These are phyloP conservation scores for Eucalyptus cloeziana DNA, from an alignment of 345 rosid genomes.

Conservation along the genomic window DNA sequence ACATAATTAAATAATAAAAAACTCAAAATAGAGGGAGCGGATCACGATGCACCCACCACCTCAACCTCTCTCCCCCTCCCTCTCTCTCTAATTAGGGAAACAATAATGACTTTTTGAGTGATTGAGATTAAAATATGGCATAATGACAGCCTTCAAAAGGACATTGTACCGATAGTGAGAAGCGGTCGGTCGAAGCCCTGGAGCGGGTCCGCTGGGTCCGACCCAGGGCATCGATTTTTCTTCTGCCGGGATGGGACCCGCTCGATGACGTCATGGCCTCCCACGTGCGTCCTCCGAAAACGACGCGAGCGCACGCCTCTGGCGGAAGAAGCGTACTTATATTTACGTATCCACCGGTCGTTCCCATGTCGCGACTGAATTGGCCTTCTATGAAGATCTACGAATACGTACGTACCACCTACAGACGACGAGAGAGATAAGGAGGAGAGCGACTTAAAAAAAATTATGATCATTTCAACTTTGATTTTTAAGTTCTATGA, in stretches of 20 bases:
- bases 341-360: rapidly evolving
- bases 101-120: neutral
- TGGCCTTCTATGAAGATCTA: neutral
- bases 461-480: neutral
- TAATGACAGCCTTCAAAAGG: neutral
- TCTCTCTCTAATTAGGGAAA: neutral
- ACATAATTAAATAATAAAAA: neutral
- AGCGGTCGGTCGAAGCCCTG: neutral
- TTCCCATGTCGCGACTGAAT: neutral
- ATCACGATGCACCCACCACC: neutral
- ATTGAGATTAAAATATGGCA: neutral
- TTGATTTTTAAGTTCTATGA: neutral
- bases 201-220: neutral
- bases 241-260: neutral
- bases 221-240: neutral
- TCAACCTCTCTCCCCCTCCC: neutral
- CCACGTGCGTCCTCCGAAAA: neutral
- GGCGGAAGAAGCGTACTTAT: neutral
- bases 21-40: neutral
- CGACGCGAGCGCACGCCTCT: neutral
- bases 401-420: neutral
- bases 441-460: neutral
- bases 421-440: neutral
- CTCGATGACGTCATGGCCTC: neutral
- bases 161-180: neutral